These are phyloP conservation scores for Elsinoe fawcettii DNA, from an alignment of 2,329 filamentous ascomycete genomes.

Conservation along the genomic window DNA sequence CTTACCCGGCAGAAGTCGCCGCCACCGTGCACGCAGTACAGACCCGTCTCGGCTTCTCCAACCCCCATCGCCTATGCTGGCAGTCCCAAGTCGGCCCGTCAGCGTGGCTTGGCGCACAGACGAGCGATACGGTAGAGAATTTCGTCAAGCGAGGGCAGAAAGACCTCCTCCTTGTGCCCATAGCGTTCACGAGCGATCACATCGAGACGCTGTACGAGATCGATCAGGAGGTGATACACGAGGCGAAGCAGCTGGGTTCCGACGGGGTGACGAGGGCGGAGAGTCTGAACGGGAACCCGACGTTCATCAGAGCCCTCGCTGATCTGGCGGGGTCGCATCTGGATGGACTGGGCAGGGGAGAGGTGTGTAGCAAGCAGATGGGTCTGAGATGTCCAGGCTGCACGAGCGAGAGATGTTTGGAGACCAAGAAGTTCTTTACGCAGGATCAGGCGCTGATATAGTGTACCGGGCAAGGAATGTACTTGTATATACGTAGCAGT, in stretches of 20 bases:
- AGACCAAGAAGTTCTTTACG: constrained; percentile 61
- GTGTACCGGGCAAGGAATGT: neutral
- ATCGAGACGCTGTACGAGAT: constrained; percentile 96
- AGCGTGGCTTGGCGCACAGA: constrained; percentile 93
- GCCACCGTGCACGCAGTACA: constrained; percentile 97
- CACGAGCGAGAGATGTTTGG: constrained; percentile 77
- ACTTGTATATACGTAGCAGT: neutral
- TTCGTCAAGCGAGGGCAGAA: constrained; percentile 88
- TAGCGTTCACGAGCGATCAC: constrained; percentile 97
- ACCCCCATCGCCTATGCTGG: constrained; percentile 93
- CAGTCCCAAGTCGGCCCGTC: constrained; percentile 95
- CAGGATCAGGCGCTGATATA: constrained; percentile 23
- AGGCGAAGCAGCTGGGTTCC: constrained; percentile 66
- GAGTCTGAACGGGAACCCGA: constrained; percentile 79
- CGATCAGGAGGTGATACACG: constrained; percentile 89
- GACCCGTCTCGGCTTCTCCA: constrained; percentile 75
- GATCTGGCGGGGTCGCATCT: constrained; percentile 79
- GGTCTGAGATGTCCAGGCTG: constrained; percentile 85
- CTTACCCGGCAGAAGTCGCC: constrained; percentile 90
- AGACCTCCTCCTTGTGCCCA: constrained; percentile 83
- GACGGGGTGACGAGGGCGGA: constrained; percentile 73
- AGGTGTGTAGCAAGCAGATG: constrained; percentile 76
- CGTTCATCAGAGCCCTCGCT: constrained; percentile 85
- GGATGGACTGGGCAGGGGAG: constrained; percentile 44
- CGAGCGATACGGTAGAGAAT: constrained; percentile 74